phyloP scores from a whole-genome alignment of 1,284 basidiomycete genomes.

The Rhodotorula sp. region DNA sequence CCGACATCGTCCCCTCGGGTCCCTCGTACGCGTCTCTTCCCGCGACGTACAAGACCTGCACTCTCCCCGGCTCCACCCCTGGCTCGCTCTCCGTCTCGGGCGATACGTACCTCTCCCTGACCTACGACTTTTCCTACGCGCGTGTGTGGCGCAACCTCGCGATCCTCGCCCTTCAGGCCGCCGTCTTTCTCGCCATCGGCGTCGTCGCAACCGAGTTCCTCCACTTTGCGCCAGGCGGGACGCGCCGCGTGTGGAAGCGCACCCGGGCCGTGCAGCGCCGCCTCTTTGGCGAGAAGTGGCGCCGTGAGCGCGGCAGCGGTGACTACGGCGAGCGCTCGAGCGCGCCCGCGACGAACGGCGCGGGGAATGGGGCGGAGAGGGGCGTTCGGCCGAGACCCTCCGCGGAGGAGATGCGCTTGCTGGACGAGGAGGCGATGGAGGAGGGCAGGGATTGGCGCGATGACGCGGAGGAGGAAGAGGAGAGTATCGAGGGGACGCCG shows the following conservation, averaged over 20 bases:
- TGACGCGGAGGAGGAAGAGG: constrained; percentile 7
- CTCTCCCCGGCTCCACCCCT: constrained; percentile 51
- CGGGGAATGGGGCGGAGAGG: background rate
- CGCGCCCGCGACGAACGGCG: background rate
- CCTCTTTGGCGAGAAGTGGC: constrained; percentile 4
- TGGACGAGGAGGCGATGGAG: constrained; percentile 4
- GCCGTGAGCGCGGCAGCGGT: constrained; percentile 18
- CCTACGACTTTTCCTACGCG: constrained; percentile 51
- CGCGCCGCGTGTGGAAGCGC: constrained; percentile 44
- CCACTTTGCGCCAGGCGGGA: constrained; percentile 36
- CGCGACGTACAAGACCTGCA: constrained; percentile 48
- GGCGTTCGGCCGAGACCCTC: background rate
- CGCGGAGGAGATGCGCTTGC: constrained; percentile 1
- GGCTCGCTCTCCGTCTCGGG: constrained; percentile 51
- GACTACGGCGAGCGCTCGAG: background rate
- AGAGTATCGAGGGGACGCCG: background rate
- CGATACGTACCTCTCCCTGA: constrained; percentile 49
- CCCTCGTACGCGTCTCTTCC: constrained; percentile 35
- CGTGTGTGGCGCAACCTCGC: constrained; percentile 57
- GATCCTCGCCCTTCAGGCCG: constrained; percentile 52
- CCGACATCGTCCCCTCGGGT: constrained; percentile 64
- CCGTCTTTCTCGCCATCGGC: constrained; percentile 47
- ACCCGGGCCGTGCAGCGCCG: constrained; percentile 38
- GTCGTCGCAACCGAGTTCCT: constrained; percentile 43
- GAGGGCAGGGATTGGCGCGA: constrained; percentile 3